Percentiles rank a stretch among this genome's conserved stretches.
Conservation (phyloP, 768 basidiomycete species). For the Xerocomellus amylosporus region DNA sequence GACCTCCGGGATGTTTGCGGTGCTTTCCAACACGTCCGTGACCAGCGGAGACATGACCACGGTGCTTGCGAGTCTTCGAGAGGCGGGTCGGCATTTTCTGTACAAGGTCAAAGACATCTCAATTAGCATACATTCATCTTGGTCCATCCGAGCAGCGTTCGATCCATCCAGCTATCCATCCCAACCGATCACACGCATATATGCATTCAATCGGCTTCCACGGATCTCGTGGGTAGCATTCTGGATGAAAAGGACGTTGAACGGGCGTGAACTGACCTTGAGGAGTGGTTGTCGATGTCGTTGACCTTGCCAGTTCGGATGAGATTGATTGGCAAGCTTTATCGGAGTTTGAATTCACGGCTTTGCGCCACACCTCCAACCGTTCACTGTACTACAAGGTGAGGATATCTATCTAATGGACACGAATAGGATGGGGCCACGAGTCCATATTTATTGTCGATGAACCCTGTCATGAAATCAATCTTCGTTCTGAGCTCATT, state of each 20-base stretch:
- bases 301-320: constrained; percentile 23
- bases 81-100: constrained; percentile 91
- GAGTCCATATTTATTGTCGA: constrained; percentile 70
- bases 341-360: constrained; percentile 28
- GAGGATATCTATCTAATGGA: constrained; percentile 4
- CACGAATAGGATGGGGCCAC: constrained; percentile 48
- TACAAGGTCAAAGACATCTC: constrained; percentile 11
- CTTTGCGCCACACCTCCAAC: constrained; percentile 15
- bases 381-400: constrained; percentile 26
- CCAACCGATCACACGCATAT: constrained; percentile 13
- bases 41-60: constrained; percentile 99
- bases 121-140: constrained; percentile 18
- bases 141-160: constrained; percentile 34
- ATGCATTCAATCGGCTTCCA: constrained; percentile 16
- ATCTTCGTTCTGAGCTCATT: constrained; percentile 42
- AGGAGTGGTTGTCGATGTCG: constrained; percentile 50
- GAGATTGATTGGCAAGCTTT: constrained; percentile 4
- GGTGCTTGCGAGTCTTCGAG: constrained; percentile 98
- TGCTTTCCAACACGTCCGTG: constrained; percentile 99
- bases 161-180: constrained; percentile 54
- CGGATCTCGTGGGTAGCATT: constrained; percentile 2
- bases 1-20: constrained; percentile 99
- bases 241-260: constrained; percentile 17
- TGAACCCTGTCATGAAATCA: constrained; percentile 55
- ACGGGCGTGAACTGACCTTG: constrained; percentile 59